A percentile compares a stretch with the other conserved stretches of the same genome.
Evolutionary conservation across 805 yeast genomes (phyloP).

Genomic region (Starmerella bacillaris): DNA sequence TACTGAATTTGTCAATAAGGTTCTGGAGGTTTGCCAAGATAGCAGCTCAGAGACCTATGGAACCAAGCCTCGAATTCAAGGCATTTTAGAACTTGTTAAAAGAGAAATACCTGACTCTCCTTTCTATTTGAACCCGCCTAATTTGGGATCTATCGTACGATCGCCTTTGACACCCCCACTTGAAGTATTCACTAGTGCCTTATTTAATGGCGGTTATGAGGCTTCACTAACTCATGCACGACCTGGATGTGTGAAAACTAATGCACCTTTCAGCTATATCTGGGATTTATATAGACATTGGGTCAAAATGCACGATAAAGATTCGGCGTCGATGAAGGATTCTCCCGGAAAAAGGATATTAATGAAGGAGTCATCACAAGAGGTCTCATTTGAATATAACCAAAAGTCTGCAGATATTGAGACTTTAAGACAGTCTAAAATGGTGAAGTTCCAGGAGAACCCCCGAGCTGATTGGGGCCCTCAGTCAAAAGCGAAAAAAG

Average conservation of each 20-base stretch:
- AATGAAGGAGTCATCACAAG: constrained; percentile 17
- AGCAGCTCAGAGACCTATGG: constrained; percentile 45
- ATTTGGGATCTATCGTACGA: constrained; percentile 54
- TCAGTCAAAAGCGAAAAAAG: constrained; percentile 36
- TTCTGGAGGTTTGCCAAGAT: constrained; percentile 36
- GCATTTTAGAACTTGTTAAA: constrained; percentile 75
- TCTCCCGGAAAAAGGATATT: constrained; percentile 22
- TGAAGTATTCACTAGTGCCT: constrained; percentile 51
- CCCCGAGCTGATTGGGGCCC: constrained; percentile 98
- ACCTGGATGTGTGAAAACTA: constrained; percentile 70
- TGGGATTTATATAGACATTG: constrained; percentile 59
- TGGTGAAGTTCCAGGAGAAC: constrained; percentile 77
- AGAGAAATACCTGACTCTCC: constrained; percentile 48
- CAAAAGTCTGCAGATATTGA: constrained; percentile 41
- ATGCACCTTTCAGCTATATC: constrained; percentile 68
- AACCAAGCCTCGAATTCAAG: constrained; percentile 69
- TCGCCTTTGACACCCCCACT: constrained; percentile 67
- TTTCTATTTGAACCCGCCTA: constrained; percentile 70
- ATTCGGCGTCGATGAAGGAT: constrained; percentile 23
- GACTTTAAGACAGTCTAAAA: constrained; percentile 50
- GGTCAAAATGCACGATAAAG: constrained; percentile 28
- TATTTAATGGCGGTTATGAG: constrained; percentile 66
- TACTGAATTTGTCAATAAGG: constrained; percentile 41
- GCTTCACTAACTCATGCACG: constrained; percentile 81
- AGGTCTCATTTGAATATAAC: constrained; percentile 38